These are phyloP conservation scores for Calonectria pseudoturangicola DNA, from an alignment of 2,329 filamentous ascomycete genomes.

Conservation along the genomic window DNA sequence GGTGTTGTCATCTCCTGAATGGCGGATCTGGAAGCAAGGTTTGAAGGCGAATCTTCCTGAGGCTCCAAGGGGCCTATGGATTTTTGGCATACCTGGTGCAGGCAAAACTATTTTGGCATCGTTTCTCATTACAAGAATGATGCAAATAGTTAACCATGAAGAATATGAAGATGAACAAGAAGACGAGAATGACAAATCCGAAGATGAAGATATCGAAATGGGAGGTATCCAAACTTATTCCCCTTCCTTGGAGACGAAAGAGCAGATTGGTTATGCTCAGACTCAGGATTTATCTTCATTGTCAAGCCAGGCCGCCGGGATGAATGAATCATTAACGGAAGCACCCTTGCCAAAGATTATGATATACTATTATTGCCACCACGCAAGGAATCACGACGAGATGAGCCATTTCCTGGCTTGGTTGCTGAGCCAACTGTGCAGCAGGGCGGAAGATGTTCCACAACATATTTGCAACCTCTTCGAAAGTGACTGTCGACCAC, in stretches of 20 bases:
- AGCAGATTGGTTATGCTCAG: too few species aligned
- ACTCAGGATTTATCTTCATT: too few species aligned
- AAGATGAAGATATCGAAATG: too few species aligned
- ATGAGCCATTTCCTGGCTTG: background rate
- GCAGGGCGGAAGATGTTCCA: background rate
- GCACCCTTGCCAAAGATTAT: background rate
- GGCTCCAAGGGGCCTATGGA: background rate
- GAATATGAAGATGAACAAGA: background rate
- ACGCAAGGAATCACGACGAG: constrained; percentile 9
- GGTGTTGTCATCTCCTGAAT: background rate
- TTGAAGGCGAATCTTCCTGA: background rate
- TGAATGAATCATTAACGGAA: background rate
- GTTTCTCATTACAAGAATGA: background rate
- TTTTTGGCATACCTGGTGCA: constrained; percentile 3
- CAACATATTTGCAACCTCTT: constrained; percentile 4
- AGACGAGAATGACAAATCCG: background rate
- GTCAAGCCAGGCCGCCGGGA: background rate
- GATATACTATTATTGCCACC: constrained; percentile 2
- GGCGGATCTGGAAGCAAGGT: background rate
- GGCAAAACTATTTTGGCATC: constrained; percentile 8
- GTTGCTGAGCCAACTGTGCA: background rate
- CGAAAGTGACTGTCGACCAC: background rate
- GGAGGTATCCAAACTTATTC: too few species aligned
- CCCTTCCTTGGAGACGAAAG: too few species aligned
- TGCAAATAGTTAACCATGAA: background rate